A percentile compares a stretch with the other conserved stretches of the same genome.
These are phyloP conservation scores for Picocystis sp. DNA, from an alignment of 163 green algal species.

Conservation along the genomic window DNA sequence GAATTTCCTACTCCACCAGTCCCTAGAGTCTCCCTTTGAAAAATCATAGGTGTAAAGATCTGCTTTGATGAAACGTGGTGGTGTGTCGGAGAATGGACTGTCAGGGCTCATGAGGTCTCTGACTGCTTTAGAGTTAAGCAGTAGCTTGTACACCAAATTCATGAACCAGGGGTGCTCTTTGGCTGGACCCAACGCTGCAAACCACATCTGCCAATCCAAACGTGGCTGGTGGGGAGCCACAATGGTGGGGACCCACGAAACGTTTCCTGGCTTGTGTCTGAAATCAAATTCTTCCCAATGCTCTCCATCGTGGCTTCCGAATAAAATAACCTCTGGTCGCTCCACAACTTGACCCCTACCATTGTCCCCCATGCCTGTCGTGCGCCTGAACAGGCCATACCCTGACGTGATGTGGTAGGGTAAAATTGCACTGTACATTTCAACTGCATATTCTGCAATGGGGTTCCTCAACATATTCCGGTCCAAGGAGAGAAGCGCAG, in stretches of 20 bases:
- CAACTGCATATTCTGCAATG: too few species aligned
- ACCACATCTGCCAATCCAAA: slow-evolving; percentile 26
- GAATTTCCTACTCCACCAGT: too few species aligned
- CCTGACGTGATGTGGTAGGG: background rate
- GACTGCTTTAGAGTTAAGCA: slow-evolving; percentile 4
- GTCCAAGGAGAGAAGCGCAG: too few species aligned
- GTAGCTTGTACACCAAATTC: slow-evolving; percentile 3
- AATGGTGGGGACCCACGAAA: slow-evolving; percentile 3
- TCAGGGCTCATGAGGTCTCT: slow-evolving; percentile 1
- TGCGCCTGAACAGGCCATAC: slow-evolving; percentile 16
- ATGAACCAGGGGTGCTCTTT: slow-evolving; percentile 12
- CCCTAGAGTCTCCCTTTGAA: background rate
- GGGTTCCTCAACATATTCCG: too few species aligned
- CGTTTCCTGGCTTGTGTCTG: slow-evolving; percentile 17
- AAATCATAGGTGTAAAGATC: slow-evolving; percentile 8
- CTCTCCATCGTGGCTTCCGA: background rate
- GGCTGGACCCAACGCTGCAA: slow-evolving; percentile 13
- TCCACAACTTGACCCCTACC: slow-evolving; percentile 4
- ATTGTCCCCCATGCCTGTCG: slow-evolving; percentile 20
- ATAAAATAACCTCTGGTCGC: slow-evolving; percentile 16
- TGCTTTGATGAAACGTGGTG: background rate
- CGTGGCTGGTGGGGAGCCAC: slow-evolving; percentile 21
- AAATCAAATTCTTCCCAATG: slow-evolving; percentile 14
- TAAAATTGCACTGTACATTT: too few species aligned
- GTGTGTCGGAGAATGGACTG: background rate